phyloP scores from a whole-genome alignment of 768 basidiomycete genomes.

The Mycena galericulata region DNA sequence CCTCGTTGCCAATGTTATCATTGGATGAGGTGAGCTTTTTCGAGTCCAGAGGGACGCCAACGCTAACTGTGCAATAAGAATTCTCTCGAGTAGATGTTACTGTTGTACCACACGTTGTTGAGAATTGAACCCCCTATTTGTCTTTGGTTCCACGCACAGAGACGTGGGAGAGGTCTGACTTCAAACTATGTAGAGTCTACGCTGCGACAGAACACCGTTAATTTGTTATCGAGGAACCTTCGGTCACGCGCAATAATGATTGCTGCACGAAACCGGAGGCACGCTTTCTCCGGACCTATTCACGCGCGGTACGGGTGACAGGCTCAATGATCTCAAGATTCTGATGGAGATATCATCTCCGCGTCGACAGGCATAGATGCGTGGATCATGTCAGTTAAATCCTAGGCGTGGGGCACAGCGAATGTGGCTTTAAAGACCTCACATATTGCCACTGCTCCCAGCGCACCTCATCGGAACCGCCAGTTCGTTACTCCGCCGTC shows the following conservation, averaged over 20 bases:
- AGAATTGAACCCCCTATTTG: conserved; percentile 6
- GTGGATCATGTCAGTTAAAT: conserved; percentile 20
- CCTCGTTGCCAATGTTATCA: conserved; percentile 15
- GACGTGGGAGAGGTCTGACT: not conserved
- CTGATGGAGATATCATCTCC: conserved; percentile 15
- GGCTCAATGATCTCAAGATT: conserved; percentile 10
- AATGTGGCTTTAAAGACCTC: conserved; percentile 8
- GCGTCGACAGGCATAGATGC: conserved; percentile 19
- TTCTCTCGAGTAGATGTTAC: conserved; percentile 10
- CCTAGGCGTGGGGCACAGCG: conserved; percentile 6
- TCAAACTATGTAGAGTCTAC: conserved; percentile 11
- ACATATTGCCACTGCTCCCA: conserved; percentile 21
- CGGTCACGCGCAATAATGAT: not conserved
- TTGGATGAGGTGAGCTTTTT: conserved; percentile 16
- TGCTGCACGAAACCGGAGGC: conserved; percentile 4
- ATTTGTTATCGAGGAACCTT: conserved; percentile 11
- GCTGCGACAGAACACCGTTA: conserved; percentile 7
- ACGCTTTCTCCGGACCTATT: conserved; percentile 12
- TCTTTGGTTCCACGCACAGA: conserved; percentile 2
- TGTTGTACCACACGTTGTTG: conserved; percentile 9
- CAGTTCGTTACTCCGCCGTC: conserved; percentile 14
- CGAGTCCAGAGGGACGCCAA: not conserved
- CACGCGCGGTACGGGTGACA: conserved; percentile 10
- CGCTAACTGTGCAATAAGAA: conserved; percentile 7
- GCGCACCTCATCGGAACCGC: conserved; percentile 15